A percentile compares a stretch with the other conserved stretches of the same genome.
Conservation (phyloP, 2,329 filamentous ascomycete genomes). For the Fusarium euwallaceae region DNA sequence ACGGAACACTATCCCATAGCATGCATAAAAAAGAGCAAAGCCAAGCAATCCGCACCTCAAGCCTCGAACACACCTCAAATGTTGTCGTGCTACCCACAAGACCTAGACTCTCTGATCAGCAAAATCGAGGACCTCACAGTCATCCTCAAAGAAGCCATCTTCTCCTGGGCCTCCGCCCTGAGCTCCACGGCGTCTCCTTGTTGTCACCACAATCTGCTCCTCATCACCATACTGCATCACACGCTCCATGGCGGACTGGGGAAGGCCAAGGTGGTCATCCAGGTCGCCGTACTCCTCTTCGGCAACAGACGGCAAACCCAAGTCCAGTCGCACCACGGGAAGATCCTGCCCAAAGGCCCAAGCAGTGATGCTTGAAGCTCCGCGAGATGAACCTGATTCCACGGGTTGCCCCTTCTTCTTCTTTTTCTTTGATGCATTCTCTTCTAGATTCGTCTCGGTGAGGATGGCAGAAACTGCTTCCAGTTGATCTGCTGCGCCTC, state of each 20-base stretch:
- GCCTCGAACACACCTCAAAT: constrained; percentile 20
- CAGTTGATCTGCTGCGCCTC: constrained; percentile 49
- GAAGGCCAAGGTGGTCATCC: constrained; percentile 71
- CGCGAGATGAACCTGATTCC: constrained; percentile 28
- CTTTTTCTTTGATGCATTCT: constrained; percentile 54
- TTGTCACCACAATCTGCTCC: constrained; percentile 87
- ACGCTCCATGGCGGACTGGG: constrained; percentile 74
- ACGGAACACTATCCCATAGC: constrained; percentile 22
- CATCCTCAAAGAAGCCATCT: constrained; percentile 90
- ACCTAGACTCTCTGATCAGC: constrained; percentile 75
- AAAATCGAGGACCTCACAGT: constrained; percentile 92
- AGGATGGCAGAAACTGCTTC: constrained; percentile 57
- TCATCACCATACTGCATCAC: constrained; percentile 72
- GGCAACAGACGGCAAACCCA: constrained; percentile 59
- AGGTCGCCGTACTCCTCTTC: constrained; percentile 67
- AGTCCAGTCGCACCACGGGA: constrained; percentile 63
- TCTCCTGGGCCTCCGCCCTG: constrained; percentile 68
- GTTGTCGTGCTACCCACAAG: constrained; percentile 5
- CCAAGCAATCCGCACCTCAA: constrained; percentile 29
- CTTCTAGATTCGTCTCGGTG: constrained; percentile 57
- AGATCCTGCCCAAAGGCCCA: constrained; percentile 75
- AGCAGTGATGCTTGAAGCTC: constrained; percentile 40
- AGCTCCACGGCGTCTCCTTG: constrained; percentile 73
- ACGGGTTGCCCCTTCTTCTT: constrained; percentile 52
- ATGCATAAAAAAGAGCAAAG: constrained; percentile 42